A percentile compares a stretch with the other conserved stretches of the same genome.
These are phyloP conservation scores for Tetrahymena borealis DNA, from an alignment of 73 alveolate genomes.

Conservation along the genomic window DNA sequence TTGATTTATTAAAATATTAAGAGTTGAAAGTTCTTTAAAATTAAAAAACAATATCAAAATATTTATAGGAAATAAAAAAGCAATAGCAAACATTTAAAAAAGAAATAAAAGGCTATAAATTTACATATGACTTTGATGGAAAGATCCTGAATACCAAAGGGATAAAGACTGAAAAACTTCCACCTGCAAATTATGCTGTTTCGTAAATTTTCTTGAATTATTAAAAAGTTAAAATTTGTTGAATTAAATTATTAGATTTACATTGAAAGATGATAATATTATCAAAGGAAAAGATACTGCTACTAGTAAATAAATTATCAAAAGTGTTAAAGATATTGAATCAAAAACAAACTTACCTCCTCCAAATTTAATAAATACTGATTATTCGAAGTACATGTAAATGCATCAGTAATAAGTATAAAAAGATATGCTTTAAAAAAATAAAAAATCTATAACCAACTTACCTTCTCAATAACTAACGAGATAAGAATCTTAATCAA, in stretches of 20 bases:
- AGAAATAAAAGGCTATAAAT: neutral
- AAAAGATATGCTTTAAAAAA: neutral
- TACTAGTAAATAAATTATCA: neutral
- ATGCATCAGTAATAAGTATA: neutral
- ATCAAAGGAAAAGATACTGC: neutral
- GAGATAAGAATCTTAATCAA: neutral
- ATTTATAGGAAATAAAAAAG: neutral
- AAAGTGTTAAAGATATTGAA: neutral
- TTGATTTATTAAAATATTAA: too few relatives aligned
- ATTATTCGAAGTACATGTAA: neutral
- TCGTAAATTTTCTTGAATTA: neutral
- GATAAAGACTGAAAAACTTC: neutral
- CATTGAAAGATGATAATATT: neutral
- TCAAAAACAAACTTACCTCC: neutral
- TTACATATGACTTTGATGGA: neutral
- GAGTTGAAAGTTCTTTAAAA: too few relatives aligned
- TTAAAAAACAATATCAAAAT: too few relatives aligned
- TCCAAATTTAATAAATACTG: neutral
- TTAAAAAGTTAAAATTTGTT: neutral
- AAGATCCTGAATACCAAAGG: neutral
- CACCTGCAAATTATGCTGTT: neutral
- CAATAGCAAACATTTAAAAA: neutral
- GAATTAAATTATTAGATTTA: neutral
- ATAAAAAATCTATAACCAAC: neutral
- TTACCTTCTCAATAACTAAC: neutral